These are phyloP conservation scores for Collybiopsis luxurians DNA, from an alignment of 768 basidiomycete species.

Conservation along the genomic window DNA sequence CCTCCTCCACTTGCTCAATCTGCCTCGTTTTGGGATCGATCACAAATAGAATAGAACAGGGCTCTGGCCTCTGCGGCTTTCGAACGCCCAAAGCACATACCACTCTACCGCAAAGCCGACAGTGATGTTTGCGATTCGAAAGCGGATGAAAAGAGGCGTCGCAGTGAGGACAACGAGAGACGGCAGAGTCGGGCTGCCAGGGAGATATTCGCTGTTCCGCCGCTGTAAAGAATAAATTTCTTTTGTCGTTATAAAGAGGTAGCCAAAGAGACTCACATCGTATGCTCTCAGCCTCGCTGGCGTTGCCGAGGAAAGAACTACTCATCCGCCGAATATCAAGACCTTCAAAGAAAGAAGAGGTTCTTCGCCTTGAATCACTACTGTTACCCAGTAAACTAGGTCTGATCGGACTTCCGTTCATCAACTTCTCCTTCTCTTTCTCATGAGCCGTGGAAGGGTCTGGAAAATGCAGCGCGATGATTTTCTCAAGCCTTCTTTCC, in stretches of 20 bases:
- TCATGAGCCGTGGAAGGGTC: constrained; percentile 10
- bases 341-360: constrained; percentile 69
- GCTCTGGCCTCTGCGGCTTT: constrained; percentile 57
- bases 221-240: constrained; percentile 2
- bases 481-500: constrained; percentile 85
- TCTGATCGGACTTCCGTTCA: neutral
- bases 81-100: constrained; percentile 88
- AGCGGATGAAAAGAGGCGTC: constrained; percentile 79
- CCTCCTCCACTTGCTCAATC: constrained; percentile 84
- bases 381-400: constrained; percentile 4
- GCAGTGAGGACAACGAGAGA: constrained; percentile 85
- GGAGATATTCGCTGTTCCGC: constrained; percentile 92
- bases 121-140: constrained; percentile 95
- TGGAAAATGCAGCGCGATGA: constrained; percentile 72
- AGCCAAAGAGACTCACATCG: constrained; percentile 47
- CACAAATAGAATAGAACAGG: constrained; percentile 82
- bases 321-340: constrained; percentile 57
- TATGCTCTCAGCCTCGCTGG: constrained; percentile 69
- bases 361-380: constrained; percentile 33
- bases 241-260: neutral
- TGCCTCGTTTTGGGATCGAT: constrained; percentile 75
- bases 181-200: constrained; percentile 84
- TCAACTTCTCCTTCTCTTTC: neutral
- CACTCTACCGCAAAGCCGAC: constrained; percentile 88
- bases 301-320: constrained; percentile 33